A percentile compares a stretch with the other conserved stretches of the same genome.
Evolutionary conservation across 2,329 filamentous ascomycete species (phyloP).

Genomic region (Ceratocystis huliohia): DNA sequence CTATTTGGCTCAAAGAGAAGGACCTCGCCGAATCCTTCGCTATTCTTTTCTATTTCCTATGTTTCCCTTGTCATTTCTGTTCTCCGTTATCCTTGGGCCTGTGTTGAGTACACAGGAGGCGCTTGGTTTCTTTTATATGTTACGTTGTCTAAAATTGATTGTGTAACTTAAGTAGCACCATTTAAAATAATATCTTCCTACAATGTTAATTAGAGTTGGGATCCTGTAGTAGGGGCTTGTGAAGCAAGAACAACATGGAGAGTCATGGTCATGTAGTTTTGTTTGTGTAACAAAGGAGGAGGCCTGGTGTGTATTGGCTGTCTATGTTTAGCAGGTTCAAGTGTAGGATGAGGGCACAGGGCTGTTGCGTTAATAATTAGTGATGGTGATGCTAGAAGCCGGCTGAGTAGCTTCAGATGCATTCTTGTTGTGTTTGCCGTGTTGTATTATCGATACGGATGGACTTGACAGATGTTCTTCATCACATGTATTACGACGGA

Average conservation of each 20-base stretch:
- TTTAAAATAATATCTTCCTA: slow-evolving; percentile 4
- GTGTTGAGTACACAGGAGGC: slow-evolving; percentile 8
- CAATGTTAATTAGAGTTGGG: background rate
- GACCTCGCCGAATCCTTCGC: slow-evolving; percentile 4
- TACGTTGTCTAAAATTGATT: slow-evolving; percentile 6
- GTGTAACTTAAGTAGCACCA: background rate
- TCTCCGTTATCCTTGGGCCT: slow-evolving; percentile 1
- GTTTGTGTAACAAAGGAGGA: too few species aligned
- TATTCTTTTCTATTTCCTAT: slow-evolving; percentile 5
- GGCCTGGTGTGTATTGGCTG: too few species aligned
- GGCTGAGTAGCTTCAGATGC: too few species aligned
- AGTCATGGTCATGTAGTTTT: background rate
- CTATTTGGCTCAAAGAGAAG: background rate
- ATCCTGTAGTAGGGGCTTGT: too few species aligned
- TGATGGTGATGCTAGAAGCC: too few species aligned
- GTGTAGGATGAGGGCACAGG: too few species aligned
- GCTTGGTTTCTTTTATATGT: background rate
- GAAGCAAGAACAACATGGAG: background rate
- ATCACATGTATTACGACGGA: too few species aligned
- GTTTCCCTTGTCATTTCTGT: background rate
- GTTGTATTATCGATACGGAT: too few species aligned
- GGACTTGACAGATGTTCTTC: too few species aligned
- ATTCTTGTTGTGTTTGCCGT: too few species aligned
- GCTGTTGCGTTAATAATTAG: too few species aligned
- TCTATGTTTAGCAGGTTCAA: too few species aligned